Evolutionary conservation across 805 yeast species (phyloP).

Genomic region (Candida sonorensis): DNA sequence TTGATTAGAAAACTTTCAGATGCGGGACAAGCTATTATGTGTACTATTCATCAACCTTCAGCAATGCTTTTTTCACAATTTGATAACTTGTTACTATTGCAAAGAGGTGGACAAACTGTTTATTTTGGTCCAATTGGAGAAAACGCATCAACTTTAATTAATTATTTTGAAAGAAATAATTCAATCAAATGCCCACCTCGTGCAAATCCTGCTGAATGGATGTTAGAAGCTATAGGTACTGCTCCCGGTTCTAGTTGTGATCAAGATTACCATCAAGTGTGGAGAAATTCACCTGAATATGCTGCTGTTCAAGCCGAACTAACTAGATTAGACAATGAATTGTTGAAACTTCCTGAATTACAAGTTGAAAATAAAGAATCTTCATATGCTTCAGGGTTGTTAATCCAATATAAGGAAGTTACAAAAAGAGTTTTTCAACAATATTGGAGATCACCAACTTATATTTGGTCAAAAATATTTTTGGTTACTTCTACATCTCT

Average conservation of each 20-base stretch:
- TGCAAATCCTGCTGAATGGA: slow-evolving; percentile 85
- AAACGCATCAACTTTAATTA: slow-evolving; percentile 43
- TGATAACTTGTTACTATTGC: slow-evolving; percentile 61
- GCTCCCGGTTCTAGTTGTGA: slow-evolving; percentile 67
- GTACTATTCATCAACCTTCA: slow-evolving; percentile 80
- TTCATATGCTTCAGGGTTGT: slow-evolving; percentile 37
- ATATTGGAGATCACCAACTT: slow-evolving; percentile 55
- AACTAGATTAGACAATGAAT: slow-evolving; percentile 48
- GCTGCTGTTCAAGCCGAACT: slow-evolving; percentile 50
- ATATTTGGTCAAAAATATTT: slow-evolving; percentile 46
- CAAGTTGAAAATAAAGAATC: slow-evolving; percentile 25
- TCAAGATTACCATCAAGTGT: slow-evolving; percentile 62
- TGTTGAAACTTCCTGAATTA: slow-evolving; percentile 31
- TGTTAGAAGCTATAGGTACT: slow-evolving; percentile 76
- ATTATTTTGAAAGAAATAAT: slow-evolving; percentile 58
- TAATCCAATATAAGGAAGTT: slow-evolving; percentile 35
- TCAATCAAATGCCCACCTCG: slow-evolving; percentile 56
- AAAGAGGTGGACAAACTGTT: slow-evolving; percentile 62
- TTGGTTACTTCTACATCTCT: slow-evolving; percentile 48
- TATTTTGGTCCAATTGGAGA: slow-evolving; percentile 66
- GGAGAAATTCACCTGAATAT: slow-evolving; percentile 62
- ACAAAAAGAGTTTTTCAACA: slow-evolving; percentile 46
- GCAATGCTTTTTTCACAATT: slow-evolving; percentile 67
- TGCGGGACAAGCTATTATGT: slow-evolving; percentile 46
- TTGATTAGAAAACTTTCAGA: slow-evolving; percentile 41